Evolutionary conservation across 225 moss, liverwort and hornwort species (phyloP).

Genomic region (Bryoerythrophyllum caledonicum): DNA sequence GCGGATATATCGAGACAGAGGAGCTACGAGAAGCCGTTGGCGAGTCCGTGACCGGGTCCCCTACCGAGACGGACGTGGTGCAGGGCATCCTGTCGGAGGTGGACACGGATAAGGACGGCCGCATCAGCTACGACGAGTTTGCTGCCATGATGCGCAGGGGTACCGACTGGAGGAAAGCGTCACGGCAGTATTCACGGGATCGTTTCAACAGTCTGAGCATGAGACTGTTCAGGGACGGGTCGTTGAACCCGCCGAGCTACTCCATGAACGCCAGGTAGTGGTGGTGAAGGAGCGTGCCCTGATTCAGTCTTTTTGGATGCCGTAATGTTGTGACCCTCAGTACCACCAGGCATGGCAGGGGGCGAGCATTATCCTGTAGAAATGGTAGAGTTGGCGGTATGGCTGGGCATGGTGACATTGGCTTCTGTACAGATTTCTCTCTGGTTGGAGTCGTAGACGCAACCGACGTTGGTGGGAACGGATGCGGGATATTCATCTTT

Average conservation of each 20-base stretch:
- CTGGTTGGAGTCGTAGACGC: constrained; percentile 27
- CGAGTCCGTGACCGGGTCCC: constrained; percentile 35
- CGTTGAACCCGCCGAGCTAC: constrained; percentile 67
- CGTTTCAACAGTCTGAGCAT: constrained; percentile 72
- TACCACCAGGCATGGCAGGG: constrained; percentile 3
- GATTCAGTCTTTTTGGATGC: constrained; percentile 27
- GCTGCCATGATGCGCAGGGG: constrained; percentile 84
- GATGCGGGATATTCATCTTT: constrained; percentile 14
- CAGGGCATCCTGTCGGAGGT: constrained; percentile 66
- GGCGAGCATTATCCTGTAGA: constrained; percentile 8
- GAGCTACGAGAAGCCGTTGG: constrained; percentile 61
- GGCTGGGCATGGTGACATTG: constrained; percentile 24
- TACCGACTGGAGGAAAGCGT: constrained; percentile 90
- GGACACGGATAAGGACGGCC: constrained; percentile 76
- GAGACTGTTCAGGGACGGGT: constrained; percentile 77
- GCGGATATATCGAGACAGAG: constrained; percentile 62
- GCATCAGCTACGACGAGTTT: constrained; percentile 84
- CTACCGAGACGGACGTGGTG: constrained; percentile 56
- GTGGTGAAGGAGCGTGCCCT: background rate
- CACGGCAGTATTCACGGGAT: constrained; percentile 60
- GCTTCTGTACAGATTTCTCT: constrained; percentile 44
- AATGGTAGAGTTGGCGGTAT: constrained; percentile 21
- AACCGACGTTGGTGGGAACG: constrained; percentile 13
- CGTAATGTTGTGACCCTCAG: constrained; percentile 26
- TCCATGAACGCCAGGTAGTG: constrained; percentile 49